Conservation (phyloP, 257 asterid species). For the Penstemon barbatus region DNA sequence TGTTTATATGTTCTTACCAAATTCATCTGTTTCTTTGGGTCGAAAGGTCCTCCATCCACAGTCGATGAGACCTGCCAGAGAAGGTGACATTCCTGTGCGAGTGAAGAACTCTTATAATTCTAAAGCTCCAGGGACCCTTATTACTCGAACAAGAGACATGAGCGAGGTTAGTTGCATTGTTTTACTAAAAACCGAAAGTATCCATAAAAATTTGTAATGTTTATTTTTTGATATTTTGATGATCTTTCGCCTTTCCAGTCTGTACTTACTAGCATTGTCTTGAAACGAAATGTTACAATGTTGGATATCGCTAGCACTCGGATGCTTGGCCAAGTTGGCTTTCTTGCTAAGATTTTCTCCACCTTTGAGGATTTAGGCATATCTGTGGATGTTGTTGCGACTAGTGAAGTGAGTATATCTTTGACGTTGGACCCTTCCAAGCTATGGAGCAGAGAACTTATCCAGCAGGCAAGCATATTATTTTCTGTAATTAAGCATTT, state of each 20-base stretch:
- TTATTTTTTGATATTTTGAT: not conserved
- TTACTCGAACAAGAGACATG: conserved; percentile 62
- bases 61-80: conserved; percentile 97
- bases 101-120: conserved; percentile 91
- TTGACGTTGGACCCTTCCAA: conserved; percentile 91
- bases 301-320: conserved; percentile 88
- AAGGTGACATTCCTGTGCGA: conserved; percentile 89
- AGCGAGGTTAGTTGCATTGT: conserved; percentile 49
- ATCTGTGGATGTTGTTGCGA: conserved; percentile 96
- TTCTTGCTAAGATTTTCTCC: conserved; percentile 89
- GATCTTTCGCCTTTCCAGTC: conserved; percentile 53
- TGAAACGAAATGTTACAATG: conserved; percentile 90
- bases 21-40: conserved; percentile 32
- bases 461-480: conserved; percentile 86
- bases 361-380: conserved; percentile 88
- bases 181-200: not conserved
- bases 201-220: conserved; percentile 10
- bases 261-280: conserved; percentile 84
- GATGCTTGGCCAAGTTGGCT: conserved; percentile 93
- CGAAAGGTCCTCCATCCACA: conserved; percentile 88
- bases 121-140: conserved; percentile 88
- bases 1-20: conserved; percentile 11
- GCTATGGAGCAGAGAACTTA: conserved; percentile 93
- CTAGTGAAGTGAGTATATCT: conserved; percentile 93
- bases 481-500: conserved; percentile 4